Base-by-base conservation (phyloP, 176 grass and related monocot species). In the Poa annua region DNA sequence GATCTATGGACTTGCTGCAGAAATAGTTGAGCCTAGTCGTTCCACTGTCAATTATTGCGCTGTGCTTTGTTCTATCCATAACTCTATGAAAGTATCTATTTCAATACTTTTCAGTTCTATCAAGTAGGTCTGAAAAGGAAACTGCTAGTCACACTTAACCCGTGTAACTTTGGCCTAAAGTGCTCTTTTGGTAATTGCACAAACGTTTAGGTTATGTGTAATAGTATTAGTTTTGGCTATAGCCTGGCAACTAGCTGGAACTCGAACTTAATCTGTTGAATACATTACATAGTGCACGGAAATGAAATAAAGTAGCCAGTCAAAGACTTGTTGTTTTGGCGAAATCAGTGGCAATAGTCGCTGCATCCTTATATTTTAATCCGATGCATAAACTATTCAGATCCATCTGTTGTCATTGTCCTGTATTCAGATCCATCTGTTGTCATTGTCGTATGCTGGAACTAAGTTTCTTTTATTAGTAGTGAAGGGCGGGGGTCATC, bases 11-110 rank as follows among this genome's bases (percentile, higher is more conserved):
- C 49, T 38, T 25, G 14, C 48, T 63, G 59, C 38, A 50, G 38
- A 67, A 75, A 76, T 81, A 42, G 25, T 55, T 72, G 8, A 77
- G 3, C 76, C 45, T 71, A 62, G 10, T 39, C 77, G 3, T 60
- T 71, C 72, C 15, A 25, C n/a, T 57, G n/a, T 71, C 6, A 66
- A 22, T 7, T 51, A 66, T 66, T 65, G 16, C 55, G 13, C 4
- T 3, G 15, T 81, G 66, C 21, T 57, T 71, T 71, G 39, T 25
- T 81, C 34, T 70, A 10, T 42, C 32, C n/a, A 34, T 34, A 34
- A 34, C 33, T 34, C 33, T 34, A 34, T 34, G 35, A 5, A 36
- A 36, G 35, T 71, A 44, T 72, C 13, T 70, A 47, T 35, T 51
- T 52, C 33, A 67, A 5, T 79, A 65, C 41, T 20, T 48, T 39